These are phyloP conservation scores for Ustilago cynodontis DNA, from an alignment of 1,284 basidiomycete species.

Conservation along the genomic window DNA sequence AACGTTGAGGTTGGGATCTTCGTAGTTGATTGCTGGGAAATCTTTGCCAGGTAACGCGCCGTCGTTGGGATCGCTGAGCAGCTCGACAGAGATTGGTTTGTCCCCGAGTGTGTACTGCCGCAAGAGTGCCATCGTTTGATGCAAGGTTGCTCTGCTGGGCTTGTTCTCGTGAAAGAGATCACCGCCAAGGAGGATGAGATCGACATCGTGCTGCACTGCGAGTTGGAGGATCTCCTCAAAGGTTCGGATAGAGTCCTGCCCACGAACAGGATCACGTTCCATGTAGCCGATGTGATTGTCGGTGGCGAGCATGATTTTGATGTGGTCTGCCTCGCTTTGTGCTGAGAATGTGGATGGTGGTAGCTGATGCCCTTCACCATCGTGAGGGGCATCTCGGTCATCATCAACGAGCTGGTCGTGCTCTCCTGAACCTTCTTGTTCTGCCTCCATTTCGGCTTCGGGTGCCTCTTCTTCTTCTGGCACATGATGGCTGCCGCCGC, in stretches of 20 bases:
- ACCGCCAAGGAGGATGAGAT: constrained; percentile 82
- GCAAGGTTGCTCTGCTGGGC: constrained; percentile 86
- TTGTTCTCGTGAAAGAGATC: constrained; percentile 99
- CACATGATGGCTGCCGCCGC: not conserved
- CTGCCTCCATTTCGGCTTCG: constrained; percentile 8
- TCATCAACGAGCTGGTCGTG: constrained; percentile 19
- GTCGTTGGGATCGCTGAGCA: constrained; percentile 91
- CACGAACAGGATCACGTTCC: constrained; percentile 92
- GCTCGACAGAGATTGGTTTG: constrained; percentile 86
- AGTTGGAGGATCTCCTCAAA: constrained; percentile 93
- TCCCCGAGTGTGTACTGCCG: constrained; percentile 91
- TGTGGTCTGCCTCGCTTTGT: constrained; percentile 37
- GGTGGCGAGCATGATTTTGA: constrained; percentile 66
- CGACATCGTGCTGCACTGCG: constrained; percentile 79
- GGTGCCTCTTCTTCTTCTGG: not conserved
- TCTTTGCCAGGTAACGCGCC: constrained; percentile 70
- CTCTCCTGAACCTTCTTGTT: constrained; percentile 3
- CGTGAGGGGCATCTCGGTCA: not conserved
- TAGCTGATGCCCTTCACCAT: constrained; percentile 2
- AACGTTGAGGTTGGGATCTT: constrained; percentile 95
- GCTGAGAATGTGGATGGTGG: constrained; percentile 42
- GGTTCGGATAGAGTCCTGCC: constrained; percentile 93
- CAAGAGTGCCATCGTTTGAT: constrained; percentile 81
- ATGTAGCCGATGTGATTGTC: constrained; percentile 82
- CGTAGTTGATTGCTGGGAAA: constrained; percentile 96